Evolutionary conservation across 306 rosid species (phyloP), one percentile per base, ranked within the genome.

Genomic region (Cicer chorassanicum): DNA sequence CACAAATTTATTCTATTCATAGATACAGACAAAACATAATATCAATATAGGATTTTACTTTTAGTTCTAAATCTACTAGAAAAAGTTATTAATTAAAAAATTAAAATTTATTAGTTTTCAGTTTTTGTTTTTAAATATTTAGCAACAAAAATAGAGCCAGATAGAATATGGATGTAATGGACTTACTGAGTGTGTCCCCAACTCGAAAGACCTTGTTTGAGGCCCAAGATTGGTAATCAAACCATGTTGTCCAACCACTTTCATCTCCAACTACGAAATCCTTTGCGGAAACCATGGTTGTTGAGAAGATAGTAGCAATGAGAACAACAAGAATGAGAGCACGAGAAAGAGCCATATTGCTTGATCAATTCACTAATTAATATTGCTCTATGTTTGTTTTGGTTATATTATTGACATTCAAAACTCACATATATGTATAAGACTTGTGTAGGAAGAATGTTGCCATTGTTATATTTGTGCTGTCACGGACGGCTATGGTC

Each of bases 261-360:
- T 76, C 70, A 46, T 76, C 81, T n/a, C 78, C 81, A 55, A 81
- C 84, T 10, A 70, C 2, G 67, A 63, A 81, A n/a, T 81, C 70
- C 14, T 18, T 40, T 13, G 70, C 83, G 18, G 13, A 13, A 5
- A 40, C 68, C 16, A 57, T 56, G 16, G 72, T 53, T 60, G 84
- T 53, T 60, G 84, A 70, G 39, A 75, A 75, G 69, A 81, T n/a
- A 24, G 81, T 44, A 7, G 72, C 56, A 14, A 36, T 14, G 34
- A 80, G 51, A 3, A 45, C 64, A 60, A 64, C 38, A 8, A 71
- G 19, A 21, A 70, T 51, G 19, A 51, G 34, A 42, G 67, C 34
- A 64, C 82, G 73, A 42, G 78, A 64, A 53, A 63, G 60, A 64
- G 68, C 51, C 78, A 72, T 63, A 36, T 60, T 60, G 6, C 1